Evolutionary conservation across 75 land plant species (phyloP), one percentile per base, ranked within the genome.

Genomic region (Pinus albicaulis): DNA sequence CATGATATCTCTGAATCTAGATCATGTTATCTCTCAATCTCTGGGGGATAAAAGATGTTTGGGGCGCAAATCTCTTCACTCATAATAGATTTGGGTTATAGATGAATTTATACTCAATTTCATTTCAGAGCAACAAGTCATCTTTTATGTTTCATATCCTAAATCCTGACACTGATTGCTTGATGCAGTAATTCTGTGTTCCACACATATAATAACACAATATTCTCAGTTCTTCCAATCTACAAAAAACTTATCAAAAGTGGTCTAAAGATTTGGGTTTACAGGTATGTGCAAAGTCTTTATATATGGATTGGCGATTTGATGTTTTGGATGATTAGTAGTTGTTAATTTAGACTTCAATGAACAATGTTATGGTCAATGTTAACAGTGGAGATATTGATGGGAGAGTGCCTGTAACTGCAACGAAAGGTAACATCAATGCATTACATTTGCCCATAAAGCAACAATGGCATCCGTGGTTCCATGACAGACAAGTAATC

Each of bases 301-400:
- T 48, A 48, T 48, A 48, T 48, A 48, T 48, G 53, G 12, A 10
- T 48, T 48, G 12, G 53, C 12, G 12, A 48, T 48, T 48, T 48
- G 12, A 48, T 48, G 53, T 48, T 48, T 48, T 48, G 53, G 53
- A 48, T 48, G 10, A 48, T 11, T 48, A 48, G 10, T 10, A 48
- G 53, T 48, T 3, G 12, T 48, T 2, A 48, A 48, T 48, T 10
- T 48, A 48, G 53, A 10, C 53, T 48, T 48, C 53, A 48, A 48
- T 48, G 53, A 10, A 48, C 11, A 63, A 19, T 26, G 34, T 26
- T 41, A 19, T 60, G 72, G 17, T 7, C 26, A 10, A 25, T 76
- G 22, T 14, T n/a, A 20, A 36, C 80, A 90, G 92, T 76, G 92
- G 92, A 55, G 92, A 90, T 71, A 63, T 86, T 48, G 92, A 90